Conservation (phyloP, 1,284 basidiomycete species). For the Pholiota adiposa region DNA sequence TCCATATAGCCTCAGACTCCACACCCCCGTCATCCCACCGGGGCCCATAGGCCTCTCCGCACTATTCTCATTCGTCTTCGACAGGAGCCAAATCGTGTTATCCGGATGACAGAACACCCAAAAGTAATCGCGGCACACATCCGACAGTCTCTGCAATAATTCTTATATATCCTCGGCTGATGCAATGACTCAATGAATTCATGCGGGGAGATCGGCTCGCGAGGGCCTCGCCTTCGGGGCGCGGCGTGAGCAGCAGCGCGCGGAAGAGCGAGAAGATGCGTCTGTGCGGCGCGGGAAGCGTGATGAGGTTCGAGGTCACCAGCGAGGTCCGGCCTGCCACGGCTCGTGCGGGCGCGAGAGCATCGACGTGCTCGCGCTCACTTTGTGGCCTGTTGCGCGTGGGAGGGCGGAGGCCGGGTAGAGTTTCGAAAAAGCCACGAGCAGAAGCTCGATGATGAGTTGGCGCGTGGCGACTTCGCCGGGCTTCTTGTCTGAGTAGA, state of each 20-base stretch:
- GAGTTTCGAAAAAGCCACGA: conserved; percentile 84
- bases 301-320: conserved; percentile 51
- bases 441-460: conserved; percentile 86
- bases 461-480: conserved; percentile 91
- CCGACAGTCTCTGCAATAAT: conserved; percentile 89
- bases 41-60: conserved; percentile 94
- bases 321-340: conserved; percentile 51
- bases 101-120: conserved; percentile 98
- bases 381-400: conserved; percentile 32
- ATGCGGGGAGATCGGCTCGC: conserved; percentile 72
- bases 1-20: conserved; percentile 95
- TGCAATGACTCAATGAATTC: conserved; percentile 90
- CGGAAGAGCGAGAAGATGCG: conserved; percentile 73
- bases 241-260: conserved; percentile 71
- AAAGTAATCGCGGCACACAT: conserved; percentile 95
- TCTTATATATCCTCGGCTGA: conserved; percentile 86
- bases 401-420: conserved; percentile 76
- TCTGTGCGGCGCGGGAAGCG: conserved; percentile 72
- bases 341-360: conserved; percentile 46
- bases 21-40: conserved; percentile 97
- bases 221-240: conserved; percentile 75
- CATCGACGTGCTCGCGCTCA: conserved; percentile 25
- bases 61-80: conserved; percentile 79
- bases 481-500: conserved; percentile 97
- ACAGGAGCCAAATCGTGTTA: conserved; percentile 87